phyloP scores from a whole-genome alignment of 768 basidiomycete genomes.

The Phylloporus sp. region DNA sequence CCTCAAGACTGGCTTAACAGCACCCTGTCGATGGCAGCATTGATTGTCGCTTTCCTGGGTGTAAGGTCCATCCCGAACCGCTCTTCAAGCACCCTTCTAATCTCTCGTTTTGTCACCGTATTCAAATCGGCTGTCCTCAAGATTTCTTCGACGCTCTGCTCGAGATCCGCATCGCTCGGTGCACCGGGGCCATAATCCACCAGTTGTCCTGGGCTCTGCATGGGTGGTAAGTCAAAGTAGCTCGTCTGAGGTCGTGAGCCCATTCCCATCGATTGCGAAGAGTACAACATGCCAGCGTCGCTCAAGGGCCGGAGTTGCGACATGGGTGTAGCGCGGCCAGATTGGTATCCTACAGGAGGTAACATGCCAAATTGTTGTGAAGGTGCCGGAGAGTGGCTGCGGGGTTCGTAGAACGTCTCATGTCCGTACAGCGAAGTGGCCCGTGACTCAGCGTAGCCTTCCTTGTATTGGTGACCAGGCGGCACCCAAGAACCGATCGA shows the following conservation, averaged over 20 bases:
- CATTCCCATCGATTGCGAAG: slow-evolving; percentile 59
- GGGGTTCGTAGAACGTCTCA: slow-evolving; percentile 81
- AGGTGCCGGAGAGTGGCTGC: slow-evolving; percentile 67
- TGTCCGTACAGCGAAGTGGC: slow-evolving; percentile 83
- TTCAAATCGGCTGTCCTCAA: slow-evolving; percentile 81
- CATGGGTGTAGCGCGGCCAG: slow-evolving; percentile 71
- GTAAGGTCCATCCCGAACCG: slow-evolving; percentile 77
- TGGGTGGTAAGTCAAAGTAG: slow-evolving; percentile 65
- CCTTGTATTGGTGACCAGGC: slow-evolving; percentile 63
- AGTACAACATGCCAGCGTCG: slow-evolving; percentile 41
- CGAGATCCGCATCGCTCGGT: slow-evolving; percentile 71
- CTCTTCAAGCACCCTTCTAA: slow-evolving; percentile 79
- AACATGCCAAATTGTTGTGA: slow-evolving; percentile 53
- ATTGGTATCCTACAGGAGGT: slow-evolving; percentile 69
- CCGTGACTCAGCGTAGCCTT: slow-evolving; percentile 73
- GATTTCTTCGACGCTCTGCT: slow-evolving; percentile 68
- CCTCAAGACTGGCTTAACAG: slow-evolving; percentile 47
- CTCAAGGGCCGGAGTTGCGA: slow-evolving; percentile 38
- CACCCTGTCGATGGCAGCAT: slow-evolving; percentile 70
- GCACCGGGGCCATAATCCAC: slow-evolving; percentile 41
- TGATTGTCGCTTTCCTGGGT: slow-evolving; percentile 67
- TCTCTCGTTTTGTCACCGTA: slow-evolving; percentile 87
- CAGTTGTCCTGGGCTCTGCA: slow-evolving; percentile 48
- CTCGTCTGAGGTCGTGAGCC: slow-evolving; percentile 71
- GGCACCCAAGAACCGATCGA: slow-evolving; percentile 93